Base-by-base conservation (phyloP, 208 protist genomes). In the Pavlovales sp. region DNA sequence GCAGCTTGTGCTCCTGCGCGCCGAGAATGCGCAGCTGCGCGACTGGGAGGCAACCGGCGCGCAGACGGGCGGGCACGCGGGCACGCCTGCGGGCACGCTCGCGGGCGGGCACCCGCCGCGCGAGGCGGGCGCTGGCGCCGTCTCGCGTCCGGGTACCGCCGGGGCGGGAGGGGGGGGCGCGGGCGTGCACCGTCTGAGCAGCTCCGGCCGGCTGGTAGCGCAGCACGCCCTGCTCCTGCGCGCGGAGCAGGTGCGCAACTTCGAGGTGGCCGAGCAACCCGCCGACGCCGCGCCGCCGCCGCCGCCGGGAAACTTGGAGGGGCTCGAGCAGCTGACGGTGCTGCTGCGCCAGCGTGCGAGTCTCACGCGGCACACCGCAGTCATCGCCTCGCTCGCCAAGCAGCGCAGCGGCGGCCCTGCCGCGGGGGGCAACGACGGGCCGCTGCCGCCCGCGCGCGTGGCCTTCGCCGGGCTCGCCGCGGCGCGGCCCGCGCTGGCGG, bases 331-430 rank as follows among this genome's bases (percentile, higher is more conserved):
- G 38, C 66, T 86, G 2, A 18, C 82, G 4, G 57, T 28, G 18
- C 66, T 86, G n/a, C 44, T 86, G 57, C 44, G 82, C 20, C 67
- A 77, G 57, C 46, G 66, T 22, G 46, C 82, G 8, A n/a, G 30
- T 28, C 57, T 86, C 32, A 36, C 77, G 26, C 57, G 57, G 18
- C 57, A 71, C 57, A 71, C 57, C 22, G 22, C 20, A 28, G 22
- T 71, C 22, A 71, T 71, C 57, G 57, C 57, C 14, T 10, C 57
- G 57, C 57, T 71, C 57, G 20, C 57, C 22, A 71, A 71, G 57
- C 57, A 57, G n/a, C n/a, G n/a, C n/a, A n/a, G n/a, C n/a, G n/a
- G n/a, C n/a, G n/a, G n/a, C n/a, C n/a, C n/a, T n/a, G n/a, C n/a
- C n/a, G n/a, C n/a, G n/a, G n/a, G n/a, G n/a, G n/a, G n/a, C n/a